Evolutionary conservation across 306 rosid genomes (phyloP).

Genomic region (Begonia peltatifolia): DNA sequence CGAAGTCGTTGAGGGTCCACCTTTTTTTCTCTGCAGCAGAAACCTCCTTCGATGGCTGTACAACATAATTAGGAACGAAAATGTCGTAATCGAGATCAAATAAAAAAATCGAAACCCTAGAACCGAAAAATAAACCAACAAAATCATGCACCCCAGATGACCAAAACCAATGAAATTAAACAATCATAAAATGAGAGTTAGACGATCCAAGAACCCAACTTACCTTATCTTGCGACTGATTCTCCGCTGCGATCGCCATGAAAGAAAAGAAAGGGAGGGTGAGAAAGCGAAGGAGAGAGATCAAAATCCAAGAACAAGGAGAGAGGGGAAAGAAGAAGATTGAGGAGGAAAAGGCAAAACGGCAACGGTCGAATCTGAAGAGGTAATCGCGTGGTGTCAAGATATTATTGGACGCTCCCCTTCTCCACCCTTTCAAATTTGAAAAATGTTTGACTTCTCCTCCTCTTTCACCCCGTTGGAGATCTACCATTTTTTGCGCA

Average conservation of each 20-base stretch:
- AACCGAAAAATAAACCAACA: neutral
- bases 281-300: constrained; percentile 4
- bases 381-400: constrained; percentile 34
- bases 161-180: neutral
- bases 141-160: neutral
- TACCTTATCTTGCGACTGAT: constrained; percentile 56
- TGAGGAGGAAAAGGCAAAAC: constrained; percentile 2
- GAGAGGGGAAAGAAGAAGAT: constrained; percentile 8
- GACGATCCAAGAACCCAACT: neutral
- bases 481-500: no score
- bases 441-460: neutral
- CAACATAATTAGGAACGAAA: constrained; percentile 6
- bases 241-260: constrained; percentile 79
- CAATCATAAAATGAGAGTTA: neutral
- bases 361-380: constrained; percentile 76
- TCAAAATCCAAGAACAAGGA: constrained; percentile 2
- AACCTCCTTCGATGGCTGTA: constrained; percentile 42
- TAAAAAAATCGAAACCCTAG: neutral
- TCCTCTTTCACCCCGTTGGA: no score
- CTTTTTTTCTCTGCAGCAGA: constrained; percentile 58
- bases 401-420: constrained; percentile 13
- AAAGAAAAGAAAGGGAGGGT: neutral
- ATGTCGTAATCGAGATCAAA: neutral
- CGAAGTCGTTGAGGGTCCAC: constrained; percentile 88
- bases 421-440: constrained; percentile 21